Percentiles rank a stretch among this genome's conserved stretches.
These are phyloP conservation scores for Pneumocystis wakefieldiae DNA, from an alignment of 1,139 yeast species.

Conservation along the genomic window DNA sequence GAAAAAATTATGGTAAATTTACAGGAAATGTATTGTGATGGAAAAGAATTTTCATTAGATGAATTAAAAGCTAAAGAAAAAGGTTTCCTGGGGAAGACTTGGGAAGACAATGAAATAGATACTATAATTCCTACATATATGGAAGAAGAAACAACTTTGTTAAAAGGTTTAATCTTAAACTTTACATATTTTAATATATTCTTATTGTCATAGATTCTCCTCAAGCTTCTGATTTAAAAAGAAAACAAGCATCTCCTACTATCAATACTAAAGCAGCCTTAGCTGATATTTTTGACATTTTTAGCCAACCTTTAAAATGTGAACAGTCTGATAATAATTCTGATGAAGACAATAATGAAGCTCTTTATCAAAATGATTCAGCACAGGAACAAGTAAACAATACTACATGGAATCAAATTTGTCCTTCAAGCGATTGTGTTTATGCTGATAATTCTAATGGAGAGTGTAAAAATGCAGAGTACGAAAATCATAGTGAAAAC, in stretches of 20 bases:
- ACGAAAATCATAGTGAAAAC: constrained; percentile 9
- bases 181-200: not conserved
- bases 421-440: not conserved
- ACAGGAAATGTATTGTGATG: constrained; percentile 35
- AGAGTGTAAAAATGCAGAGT: constrained; percentile 7
- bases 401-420: not conserved
- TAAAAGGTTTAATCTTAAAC: not conserved
- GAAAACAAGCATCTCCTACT: constrained; percentile 41
- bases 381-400: not conserved
- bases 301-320: constrained; percentile 43
- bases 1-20: constrained; percentile 43
- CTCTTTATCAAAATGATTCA: constrained; percentile 17
- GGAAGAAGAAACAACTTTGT: not conserved
- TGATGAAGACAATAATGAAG: constrained; percentile 16
- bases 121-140: not conserved
- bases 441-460: constrained; percentile 9
- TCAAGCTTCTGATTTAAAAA: not conserved
- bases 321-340: constrained; percentile 12
- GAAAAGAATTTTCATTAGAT: constrained; percentile 43
- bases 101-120: not conserved
- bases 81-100: constrained; percentile 17
- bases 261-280: constrained; percentile 64
- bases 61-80: constrained; percentile 44
- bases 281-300: constrained; percentile 61
- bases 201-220: not conserved